phyloP scores from a whole-genome alignment of 768 basidiomycete species.

The Boletus pseudo-olivaceus region DNA sequence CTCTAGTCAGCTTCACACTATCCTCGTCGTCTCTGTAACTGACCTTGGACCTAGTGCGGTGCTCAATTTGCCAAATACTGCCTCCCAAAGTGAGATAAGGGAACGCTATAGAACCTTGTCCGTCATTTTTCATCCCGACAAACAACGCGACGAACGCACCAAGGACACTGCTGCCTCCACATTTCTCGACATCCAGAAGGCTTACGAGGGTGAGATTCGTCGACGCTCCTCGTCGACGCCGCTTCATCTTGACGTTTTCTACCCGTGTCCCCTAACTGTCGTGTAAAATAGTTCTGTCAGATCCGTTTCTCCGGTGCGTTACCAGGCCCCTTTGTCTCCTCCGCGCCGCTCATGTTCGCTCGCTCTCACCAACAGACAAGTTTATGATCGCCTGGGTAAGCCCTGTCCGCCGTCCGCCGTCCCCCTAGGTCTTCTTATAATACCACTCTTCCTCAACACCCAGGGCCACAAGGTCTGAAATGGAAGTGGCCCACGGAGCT shows the following conservation, averaged over 20 bases:
- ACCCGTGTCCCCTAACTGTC: conserved; percentile 12
- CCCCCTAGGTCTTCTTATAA: conserved; percentile 7
- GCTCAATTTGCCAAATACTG: conserved; percentile 64
- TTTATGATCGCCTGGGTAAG: conserved; percentile 73
- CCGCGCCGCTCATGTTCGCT: conserved; percentile 4
- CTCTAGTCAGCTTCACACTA: conserved; percentile 26
- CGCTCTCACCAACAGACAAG: conserved; percentile 42
- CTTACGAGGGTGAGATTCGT: conserved; percentile 63
- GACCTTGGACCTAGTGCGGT: conserved; percentile 41
- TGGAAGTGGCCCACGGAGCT: conserved; percentile 44
- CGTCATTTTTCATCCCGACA: conserved; percentile 82
- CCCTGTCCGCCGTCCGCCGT: conserved; percentile 4
- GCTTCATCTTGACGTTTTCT: background rate
- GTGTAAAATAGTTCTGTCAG: conserved; percentile 55
- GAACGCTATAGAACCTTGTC: conserved; percentile 72
- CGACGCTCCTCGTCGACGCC: background rate
- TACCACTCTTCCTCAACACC: conserved; percentile 2
- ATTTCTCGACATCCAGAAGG: conserved; percentile 77
- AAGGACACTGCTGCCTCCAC: conserved; percentile 59
- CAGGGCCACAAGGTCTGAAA: conserved; percentile 39
- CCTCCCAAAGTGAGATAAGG: conserved; percentile 66
- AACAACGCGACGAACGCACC: conserved; percentile 56
- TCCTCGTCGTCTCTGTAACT: background rate
- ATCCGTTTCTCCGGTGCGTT: conserved; percentile 63
- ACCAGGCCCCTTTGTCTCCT: background rate